Evolutionary conservation across 305 asterid species (phyloP).

Genomic region (Solanum hybrid): DNA sequence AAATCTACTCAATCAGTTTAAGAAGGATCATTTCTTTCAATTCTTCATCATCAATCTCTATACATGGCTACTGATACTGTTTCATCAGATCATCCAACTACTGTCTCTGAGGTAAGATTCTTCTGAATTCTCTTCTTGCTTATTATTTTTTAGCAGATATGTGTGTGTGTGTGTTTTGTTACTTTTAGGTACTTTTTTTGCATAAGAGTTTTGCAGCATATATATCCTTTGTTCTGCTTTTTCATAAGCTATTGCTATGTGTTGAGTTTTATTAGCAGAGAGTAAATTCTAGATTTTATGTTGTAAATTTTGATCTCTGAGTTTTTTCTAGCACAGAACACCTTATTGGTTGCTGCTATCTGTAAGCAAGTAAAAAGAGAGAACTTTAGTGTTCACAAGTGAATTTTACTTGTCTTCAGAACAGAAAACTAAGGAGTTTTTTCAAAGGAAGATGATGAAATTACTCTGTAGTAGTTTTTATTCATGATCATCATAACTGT

Average conservation of each 20-base stretch:
- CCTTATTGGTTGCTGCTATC: neutral
- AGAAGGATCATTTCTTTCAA: neutral
- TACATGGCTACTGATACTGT: slow-evolving; percentile 65
- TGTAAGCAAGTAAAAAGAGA: neutral
- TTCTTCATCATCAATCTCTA: slow-evolving; percentile 3
- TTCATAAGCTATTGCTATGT: neutral
- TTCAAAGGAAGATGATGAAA: neutral
- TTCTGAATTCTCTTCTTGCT: neutral
- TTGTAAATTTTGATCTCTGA: neutral
- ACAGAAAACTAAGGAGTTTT: neutral
- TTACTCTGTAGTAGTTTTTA: neutral
- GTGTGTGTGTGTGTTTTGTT: neutral
- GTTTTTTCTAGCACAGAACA: neutral
- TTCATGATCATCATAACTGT: neutral
- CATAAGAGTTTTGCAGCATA: neutral
- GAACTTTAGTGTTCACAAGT: neutral
- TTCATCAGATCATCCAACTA: slow-evolving; percentile 36
- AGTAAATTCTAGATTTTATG: neutral
- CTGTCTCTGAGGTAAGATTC: slow-evolving; percentile 31
- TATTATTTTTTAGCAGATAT: neutral
- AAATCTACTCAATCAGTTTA: neutral
- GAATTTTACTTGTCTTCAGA: neutral
- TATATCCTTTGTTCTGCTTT: neutral
- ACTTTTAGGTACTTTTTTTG: neutral
- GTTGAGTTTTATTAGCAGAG: neutral